Evolutionary conservation across 139 green algal species (phyloP), one percentile per base, ranked within the genome.

Genomic region (Tetradesmus lagerheimii): DNA sequence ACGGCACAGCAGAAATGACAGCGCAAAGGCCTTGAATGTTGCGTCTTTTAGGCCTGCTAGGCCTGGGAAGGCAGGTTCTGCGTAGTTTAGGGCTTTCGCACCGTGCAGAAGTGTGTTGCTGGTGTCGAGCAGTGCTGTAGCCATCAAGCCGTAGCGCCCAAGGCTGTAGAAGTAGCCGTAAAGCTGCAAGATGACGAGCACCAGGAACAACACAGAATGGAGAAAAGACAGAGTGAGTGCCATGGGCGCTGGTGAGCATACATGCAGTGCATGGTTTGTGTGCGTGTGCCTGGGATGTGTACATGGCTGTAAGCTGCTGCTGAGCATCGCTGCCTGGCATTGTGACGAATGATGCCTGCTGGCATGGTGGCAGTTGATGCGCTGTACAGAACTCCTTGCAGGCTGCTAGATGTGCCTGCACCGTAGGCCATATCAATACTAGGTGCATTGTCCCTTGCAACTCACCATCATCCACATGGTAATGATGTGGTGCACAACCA

Each of bases 71-170:
- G 76, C 81, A 41, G 79, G 25, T 27, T 31, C 47, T 18, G 34
- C 41, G 37, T 90, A 38, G 88, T 95, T 82, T 16, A 93, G 75
- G 37, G 75, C 85, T 79, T 95, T 95, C 47, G 93, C 93, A 5
- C 64, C n/a, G 86, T 95, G 93, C 74, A 95, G 90, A 47, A 95
- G 79, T 0, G 93, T 89, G 91, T 94, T 95, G 88, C 84, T 85
- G 34, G 89, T 84, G 89, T 94, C 92, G 29, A 94, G 90, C 23
- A 93, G 86, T 1, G 90, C 89, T 76, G 91, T 91, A 38, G 87
- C 91, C 91, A 93, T 93, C 14, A 91, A 71, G 6, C 84, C 89
- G 74, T 91, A 92, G 47, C 91, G 89, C 25, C 89, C 45, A 1
- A 93, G 89, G 57, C 80, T 87, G 57, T 39, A 64, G 34, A 85